Conservation (phyloP, 2,329 filamentous ascomycete genomes). For the Lachnellula arida region DNA sequence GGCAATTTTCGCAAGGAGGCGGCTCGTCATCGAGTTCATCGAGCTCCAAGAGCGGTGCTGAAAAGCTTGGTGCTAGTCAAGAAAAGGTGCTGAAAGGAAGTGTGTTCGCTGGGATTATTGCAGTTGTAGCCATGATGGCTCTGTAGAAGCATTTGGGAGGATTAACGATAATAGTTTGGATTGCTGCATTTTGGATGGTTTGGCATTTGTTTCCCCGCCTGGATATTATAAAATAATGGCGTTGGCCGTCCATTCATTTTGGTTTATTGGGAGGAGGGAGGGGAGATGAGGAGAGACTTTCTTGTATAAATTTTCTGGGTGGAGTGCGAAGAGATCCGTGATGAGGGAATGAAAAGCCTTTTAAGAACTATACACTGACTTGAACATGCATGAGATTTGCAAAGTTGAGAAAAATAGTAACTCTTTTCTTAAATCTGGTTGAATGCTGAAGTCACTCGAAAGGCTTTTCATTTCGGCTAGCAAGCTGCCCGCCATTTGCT, state of each 20-base stretch:
- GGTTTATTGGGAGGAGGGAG: neutral
- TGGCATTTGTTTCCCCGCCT: slow-evolving; percentile 11
- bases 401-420: too few species aligned
- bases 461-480: too few species aligned
- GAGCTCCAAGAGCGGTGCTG: slow-evolving; percentile 21
- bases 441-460: too few species aligned
- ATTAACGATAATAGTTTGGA: slow-evolving; percentile 72
- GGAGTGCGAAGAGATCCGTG: neutral
- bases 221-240: slow-evolving; percentile 19
- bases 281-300: slow-evolving; percentile 4
- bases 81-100: slow-evolving; percentile 27
- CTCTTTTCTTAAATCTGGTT: too few species aligned
- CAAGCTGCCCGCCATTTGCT: too few species aligned
- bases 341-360: neutral
- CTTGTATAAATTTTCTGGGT: slow-evolving; percentile 17
- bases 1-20: slow-evolving; percentile 31
- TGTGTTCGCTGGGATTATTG: slow-evolving; percentile 29
- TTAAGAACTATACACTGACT: too few species aligned
- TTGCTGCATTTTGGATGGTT: slow-evolving; percentile 42
- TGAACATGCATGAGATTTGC: too few species aligned
- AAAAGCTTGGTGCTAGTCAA: slow-evolving; percentile 20
- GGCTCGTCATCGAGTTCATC: slow-evolving; percentile 9
- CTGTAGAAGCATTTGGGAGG: slow-evolving; percentile 53
- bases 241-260: slow-evolving; percentile 27
- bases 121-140: slow-evolving; percentile 30